A percentile compares a stretch with the other conserved stretches of the same genome.
phyloP scores from a whole-genome alignment of 179 eudicot species.

The Silene noctiflora region DNA sequence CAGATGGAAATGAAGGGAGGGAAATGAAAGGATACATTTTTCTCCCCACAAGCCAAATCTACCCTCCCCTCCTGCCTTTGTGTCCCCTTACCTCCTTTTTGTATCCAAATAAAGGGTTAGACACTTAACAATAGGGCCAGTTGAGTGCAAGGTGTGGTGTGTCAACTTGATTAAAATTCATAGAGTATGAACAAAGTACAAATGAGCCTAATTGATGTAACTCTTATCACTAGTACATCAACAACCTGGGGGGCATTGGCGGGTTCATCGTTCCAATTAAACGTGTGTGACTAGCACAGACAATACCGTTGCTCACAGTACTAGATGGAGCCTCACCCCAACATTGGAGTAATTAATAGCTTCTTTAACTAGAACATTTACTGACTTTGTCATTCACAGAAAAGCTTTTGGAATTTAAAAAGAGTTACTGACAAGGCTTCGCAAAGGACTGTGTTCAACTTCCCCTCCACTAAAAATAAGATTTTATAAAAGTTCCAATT shows the following conservation, averaged over 20 bases:
- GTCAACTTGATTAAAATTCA: neutral
- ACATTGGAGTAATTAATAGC: neutral
- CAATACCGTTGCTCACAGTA: neutral
- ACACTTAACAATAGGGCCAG: neutral
- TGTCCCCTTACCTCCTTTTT: no score
- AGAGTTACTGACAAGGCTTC: neutral
- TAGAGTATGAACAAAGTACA: neutral
- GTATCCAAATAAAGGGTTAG: neutral
- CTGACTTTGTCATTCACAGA: neutral
- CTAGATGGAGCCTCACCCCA: constrained; percentile 4
- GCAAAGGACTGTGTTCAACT: neutral
- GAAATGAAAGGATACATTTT: no score
- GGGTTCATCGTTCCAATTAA: no score
- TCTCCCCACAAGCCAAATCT: no score
- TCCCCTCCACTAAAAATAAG: neutral
- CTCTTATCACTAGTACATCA: no score
- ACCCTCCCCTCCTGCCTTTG: no score
- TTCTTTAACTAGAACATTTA: neutral
- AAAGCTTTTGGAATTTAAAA: neutral
- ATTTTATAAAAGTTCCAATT: neutral
- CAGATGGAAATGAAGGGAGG: no score
- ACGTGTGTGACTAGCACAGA: no score
- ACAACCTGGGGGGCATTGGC: no score
- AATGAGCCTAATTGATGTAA: neutral
- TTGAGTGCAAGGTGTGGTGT: neutral